A percentile compares a stretch with the other conserved stretches of the same genome.
Evolutionary conservation across 108 stramenopile genomes (phyloP).

Genomic region (Phaeodactylum tricornutum): DNA sequence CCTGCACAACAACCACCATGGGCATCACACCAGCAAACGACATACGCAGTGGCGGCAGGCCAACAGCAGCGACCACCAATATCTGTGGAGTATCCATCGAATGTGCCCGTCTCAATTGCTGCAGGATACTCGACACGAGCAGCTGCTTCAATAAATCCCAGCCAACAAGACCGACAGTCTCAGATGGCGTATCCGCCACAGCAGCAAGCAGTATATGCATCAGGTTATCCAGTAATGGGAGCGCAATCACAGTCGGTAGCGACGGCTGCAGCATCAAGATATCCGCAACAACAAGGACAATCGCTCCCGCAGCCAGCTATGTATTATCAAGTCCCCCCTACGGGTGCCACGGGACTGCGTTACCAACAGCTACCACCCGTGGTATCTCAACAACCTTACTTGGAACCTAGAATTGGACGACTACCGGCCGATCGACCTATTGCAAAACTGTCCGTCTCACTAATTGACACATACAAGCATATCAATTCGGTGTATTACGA

Average conservation of each 20-base stretch:
- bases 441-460: conserved; percentile 73
- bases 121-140: not conserved
- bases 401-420: conserved; percentile 28
- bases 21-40: conserved; percentile 11
- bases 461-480: conserved; percentile 92
- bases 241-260: not conserved
- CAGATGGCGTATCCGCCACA: not conserved
- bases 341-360: not conserved
- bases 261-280: not conserved
- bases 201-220: not conserved
- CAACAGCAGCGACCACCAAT: conserved; percentile 1
- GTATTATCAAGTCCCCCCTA: not conserved
- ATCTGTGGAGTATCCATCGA: not conserved
- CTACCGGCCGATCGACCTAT: conserved; percentile 68
- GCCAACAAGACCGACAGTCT: not conserved
- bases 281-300: not conserved
- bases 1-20: conserved; percentile 12
- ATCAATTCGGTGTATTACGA: conserved; percentile 92
- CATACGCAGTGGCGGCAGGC: conserved; percentile 1
- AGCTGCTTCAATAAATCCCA: not conserved
- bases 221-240: not conserved
- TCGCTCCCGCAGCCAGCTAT: not conserved
- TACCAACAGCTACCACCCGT: not conserved
- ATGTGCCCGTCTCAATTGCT: not conserved
- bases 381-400: conserved; percentile 6